Percentiles rank a stretch among this genome's conserved stretches.
These are phyloP conservation scores for Coemansia sp. DNA, from an alignment of 192 early-diverging fungal species.

Conservation along the genomic window DNA sequence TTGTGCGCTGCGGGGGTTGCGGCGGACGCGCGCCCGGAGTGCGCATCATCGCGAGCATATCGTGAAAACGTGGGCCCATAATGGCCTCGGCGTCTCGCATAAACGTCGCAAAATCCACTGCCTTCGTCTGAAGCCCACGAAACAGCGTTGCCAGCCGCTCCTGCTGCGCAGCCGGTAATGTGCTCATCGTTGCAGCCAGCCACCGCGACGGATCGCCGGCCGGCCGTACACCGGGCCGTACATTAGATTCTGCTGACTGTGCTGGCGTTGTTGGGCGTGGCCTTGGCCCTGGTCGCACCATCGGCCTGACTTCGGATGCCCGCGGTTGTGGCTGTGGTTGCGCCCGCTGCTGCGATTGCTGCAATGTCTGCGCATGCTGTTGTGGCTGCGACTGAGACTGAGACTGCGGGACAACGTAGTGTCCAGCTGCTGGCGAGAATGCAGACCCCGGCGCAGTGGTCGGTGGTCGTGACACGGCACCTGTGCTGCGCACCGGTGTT, in stretches of 20 bases:
- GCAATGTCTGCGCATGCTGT: background rate
- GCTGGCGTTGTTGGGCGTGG: slow-evolving; percentile 10
- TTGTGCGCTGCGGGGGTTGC: background rate
- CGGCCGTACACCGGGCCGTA: slow-evolving; percentile 19
- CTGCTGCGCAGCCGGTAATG: slow-evolving; percentile 42
- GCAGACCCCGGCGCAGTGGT: background rate
- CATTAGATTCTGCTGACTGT: background rate
- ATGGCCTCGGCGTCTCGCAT: slow-evolving; percentile 38
- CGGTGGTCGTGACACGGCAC: background rate
- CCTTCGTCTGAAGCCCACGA: slow-evolving; percentile 38
- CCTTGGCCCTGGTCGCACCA: background rate
- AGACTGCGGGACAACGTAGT: background rate
- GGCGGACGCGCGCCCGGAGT: slow-evolving; percentile 20
- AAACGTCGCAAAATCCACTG: slow-evolving; percentile 39
- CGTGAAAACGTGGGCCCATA: slow-evolving; percentile 46
- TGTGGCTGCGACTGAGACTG: background rate
- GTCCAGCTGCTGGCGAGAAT: background rate
- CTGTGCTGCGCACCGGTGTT: background rate
- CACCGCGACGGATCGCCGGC: slow-evolving; percentile 36
- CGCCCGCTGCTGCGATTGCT: background rate
- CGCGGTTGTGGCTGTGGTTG: background rate
- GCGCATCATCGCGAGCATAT: slow-evolving; percentile 39
- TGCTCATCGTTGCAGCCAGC: slow-evolving; percentile 42
- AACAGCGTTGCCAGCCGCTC: slow-evolving; percentile 41
- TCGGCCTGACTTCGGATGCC: background rate